Base-by-base conservation (phyloP, 2,329 filamentous ascomycete genomes). In the Fonsecaea erecta region DNA sequence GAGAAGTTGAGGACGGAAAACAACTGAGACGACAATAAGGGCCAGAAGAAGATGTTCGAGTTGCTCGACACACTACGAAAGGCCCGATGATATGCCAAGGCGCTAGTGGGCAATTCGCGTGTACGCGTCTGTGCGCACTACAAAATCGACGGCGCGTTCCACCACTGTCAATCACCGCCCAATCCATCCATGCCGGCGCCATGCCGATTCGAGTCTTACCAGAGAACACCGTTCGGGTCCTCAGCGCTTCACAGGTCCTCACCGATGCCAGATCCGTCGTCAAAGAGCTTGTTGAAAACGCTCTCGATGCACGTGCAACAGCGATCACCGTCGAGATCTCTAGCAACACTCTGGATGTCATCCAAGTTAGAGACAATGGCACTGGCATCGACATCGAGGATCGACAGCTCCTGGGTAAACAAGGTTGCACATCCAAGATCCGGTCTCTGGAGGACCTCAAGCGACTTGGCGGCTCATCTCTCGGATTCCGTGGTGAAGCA, bases 231-330 rank as follows among this genome's bases (percentile, higher is more conserved):
- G 78, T 82, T 40, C 79, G 81, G 63, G 81, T 82, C 64, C 83
- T 89, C 65, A 81, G 85, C 63, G 86, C 86, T 28, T 80, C 82
- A 14, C 85, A 87, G 68, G 82, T 83, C 24, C 79, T 89, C 56
- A 80, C 82, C 9, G 83, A 87, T 70, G 78, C 86, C 7, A 81
- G 78, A 65, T 85, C 85, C 2, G 80, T 86, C 9, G 82, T 87
- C 62, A 89, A 89, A 73, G 88, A 90, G 73, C 82, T 90, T 43
- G 75, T 90, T 43, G 88, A 90, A 66, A 90, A 90, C 73, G 82
- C 86, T n/a, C 79, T 90, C 11, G 88, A 90, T 76, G 86, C 86
- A 4, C 78, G 80, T 52, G 85, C 87, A 0, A 83, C 84, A 2
- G 82, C 82, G 1, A 77, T 90, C 40, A 78, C 80, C 9, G 75